phyloP scores from a whole-genome alignment of 176 grass and related monocot species.

The Oryza glaberrima region DNA sequence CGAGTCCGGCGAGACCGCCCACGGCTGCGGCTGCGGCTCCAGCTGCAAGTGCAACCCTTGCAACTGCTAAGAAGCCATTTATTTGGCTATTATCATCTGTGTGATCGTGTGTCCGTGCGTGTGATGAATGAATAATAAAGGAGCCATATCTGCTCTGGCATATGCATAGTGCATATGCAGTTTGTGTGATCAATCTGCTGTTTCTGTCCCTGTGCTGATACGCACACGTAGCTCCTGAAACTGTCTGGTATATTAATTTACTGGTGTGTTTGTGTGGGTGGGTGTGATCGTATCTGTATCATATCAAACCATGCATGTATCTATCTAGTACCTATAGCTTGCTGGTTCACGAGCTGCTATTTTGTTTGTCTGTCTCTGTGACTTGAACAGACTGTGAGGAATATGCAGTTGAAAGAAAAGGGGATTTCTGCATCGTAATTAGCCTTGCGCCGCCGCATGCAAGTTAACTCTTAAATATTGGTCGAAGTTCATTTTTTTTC shows the following conservation, averaged over 20 bases:
- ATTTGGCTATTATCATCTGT: not conserved
- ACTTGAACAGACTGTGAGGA: too few species aligned
- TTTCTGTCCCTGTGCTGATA: not conserved
- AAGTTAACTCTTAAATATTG: too few species aligned
- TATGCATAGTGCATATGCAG: not conserved
- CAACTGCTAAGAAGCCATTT: conserved; percentile 35
- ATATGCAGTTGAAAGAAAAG: too few species aligned
- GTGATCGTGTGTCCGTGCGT: not conserved
- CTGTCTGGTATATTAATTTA: not conserved
- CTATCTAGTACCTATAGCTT: too few species aligned
- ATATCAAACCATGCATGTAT: not conserved
- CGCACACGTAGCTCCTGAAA: not conserved
- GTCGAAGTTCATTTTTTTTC: too few species aligned
- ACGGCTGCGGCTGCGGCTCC: conserved; percentile 47
- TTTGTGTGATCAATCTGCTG: not conserved
- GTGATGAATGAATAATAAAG: not conserved
- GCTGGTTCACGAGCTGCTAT: too few species aligned
- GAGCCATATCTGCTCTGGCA: not conserved
- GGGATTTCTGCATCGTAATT: too few species aligned
- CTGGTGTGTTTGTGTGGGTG: not conserved
- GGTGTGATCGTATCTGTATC: not conserved
- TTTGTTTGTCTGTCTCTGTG: too few species aligned
- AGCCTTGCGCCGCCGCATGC: too few species aligned
- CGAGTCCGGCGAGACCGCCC: conserved; percentile 36
- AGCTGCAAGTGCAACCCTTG: conserved; percentile 55